phyloP scores from a whole-genome alignment of 1,284 basidiomycete genomes.

The Rhodofomes roseus region DNA sequence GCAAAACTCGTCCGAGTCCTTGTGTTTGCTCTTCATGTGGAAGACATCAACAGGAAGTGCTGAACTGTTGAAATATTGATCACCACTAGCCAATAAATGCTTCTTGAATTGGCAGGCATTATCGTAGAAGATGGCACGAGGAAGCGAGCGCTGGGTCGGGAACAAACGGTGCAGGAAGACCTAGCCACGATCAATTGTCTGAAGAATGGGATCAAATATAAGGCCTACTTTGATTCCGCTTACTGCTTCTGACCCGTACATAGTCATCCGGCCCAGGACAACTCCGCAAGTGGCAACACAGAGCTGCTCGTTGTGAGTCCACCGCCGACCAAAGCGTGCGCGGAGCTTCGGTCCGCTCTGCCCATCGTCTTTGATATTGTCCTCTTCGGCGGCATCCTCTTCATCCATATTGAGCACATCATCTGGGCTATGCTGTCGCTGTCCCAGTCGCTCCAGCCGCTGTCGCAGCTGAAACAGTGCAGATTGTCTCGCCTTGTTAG shows the following conservation, averaged over 20 bases:
- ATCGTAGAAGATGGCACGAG: slow-evolving; percentile 22
- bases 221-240: slow-evolving; percentile 21
- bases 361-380: slow-evolving; percentile 18
- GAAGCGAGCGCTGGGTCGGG: background rate
- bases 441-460: background rate
- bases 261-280: slow-evolving; percentile 27
- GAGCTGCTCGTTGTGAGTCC: slow-evolving; percentile 34
- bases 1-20: slow-evolving; percentile 24
- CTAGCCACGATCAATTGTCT: background rate
- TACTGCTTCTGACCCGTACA: slow-evolving; percentile 29
- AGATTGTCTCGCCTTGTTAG: background rate
- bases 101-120: slow-evolving; percentile 24
- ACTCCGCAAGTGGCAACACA: slow-evolving; percentile 30
- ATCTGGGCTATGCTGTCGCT: background rate
- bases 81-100: slow-evolving; percentile 10
- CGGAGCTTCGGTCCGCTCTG: slow-evolving; percentile 21
- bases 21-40: slow-evolving; percentile 32
- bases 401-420: background rate
- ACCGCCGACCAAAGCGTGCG: slow-evolving; percentile 24
- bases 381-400: background rate
- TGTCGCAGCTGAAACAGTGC: background rate
- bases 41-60: slow-evolving; percentile 31
- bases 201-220: background rate
- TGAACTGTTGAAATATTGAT: slow-evolving; percentile 15
- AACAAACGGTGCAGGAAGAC: background rate